Evolutionary conservation across 2,329 filamentous ascomycete species (phyloP).

Genomic region (Penicillium rolfsii): DNA sequence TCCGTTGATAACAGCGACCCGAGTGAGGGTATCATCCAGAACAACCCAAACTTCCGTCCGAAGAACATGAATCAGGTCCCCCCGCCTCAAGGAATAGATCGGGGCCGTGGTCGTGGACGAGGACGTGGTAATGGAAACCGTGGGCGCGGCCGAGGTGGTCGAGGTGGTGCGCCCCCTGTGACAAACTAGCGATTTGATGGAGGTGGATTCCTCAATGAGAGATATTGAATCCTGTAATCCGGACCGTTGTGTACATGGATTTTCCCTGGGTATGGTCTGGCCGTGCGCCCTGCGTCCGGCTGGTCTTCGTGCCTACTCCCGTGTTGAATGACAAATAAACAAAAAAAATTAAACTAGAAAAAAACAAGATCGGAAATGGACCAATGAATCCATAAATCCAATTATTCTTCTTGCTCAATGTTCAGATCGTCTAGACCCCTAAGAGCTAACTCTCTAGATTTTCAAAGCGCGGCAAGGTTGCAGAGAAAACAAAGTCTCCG

Average conservation of each 20-base stretch:
- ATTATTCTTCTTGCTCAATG: background rate
- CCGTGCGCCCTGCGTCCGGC: background rate
- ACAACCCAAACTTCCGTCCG: constrained; percentile 61
- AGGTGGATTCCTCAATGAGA: background rate
- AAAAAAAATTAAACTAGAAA: background rate
- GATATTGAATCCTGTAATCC: background rate
- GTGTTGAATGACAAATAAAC: constrained; percentile 4
- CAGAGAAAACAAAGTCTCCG: background rate
- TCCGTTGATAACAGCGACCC: constrained; percentile 55
- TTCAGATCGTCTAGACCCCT: background rate
- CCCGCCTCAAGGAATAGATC: constrained; percentile 48
- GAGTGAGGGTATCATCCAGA: constrained; percentile 56
- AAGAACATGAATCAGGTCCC: constrained; percentile 58
- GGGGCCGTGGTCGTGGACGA: constrained; percentile 42
- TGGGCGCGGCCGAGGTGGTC: constrained; percentile 38
- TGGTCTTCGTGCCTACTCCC: background rate
- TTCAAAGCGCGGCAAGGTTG: background rate
- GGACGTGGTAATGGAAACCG: constrained; percentile 40
- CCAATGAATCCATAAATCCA: constrained; percentile 11
- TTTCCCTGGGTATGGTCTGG: background rate
- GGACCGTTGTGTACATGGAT: constrained; percentile 15
- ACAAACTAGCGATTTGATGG: constrained; percentile 12
- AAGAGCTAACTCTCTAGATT: background rate
- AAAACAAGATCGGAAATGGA: constrained; percentile 11
- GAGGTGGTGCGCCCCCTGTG: constrained; percentile 29